Evolutionary conservation across 371 early-diverging fungal species (phyloP).

Genomic region (Rhizopus microsporus): DNA sequence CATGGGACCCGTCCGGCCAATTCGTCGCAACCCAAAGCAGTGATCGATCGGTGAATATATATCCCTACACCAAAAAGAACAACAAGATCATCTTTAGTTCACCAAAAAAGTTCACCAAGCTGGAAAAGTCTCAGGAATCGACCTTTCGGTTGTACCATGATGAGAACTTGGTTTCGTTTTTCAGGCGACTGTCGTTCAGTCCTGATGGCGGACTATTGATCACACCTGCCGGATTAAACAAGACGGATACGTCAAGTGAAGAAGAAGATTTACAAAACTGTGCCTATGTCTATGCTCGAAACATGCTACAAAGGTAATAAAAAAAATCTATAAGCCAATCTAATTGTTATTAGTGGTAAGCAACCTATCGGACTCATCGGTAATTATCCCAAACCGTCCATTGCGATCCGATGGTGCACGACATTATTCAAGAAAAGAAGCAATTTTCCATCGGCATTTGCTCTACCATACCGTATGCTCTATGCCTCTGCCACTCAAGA

Average conservation of each 20-base stretch:
- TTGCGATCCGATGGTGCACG: slow-evolving; percentile 78
- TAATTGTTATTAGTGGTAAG: slow-evolving; percentile 22
- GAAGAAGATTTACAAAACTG: slow-evolving; percentile 35
- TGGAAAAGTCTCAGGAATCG: slow-evolving; percentile 18
- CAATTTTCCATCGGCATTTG: slow-evolving; percentile 36
- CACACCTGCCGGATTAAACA: slow-evolving; percentile 81
- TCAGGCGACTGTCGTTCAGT: slow-evolving; percentile 85
- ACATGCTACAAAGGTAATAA: slow-evolving; percentile 30
- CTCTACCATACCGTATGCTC: slow-evolving; percentile 73
- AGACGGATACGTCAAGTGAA: slow-evolving; percentile 10
- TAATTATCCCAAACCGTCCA: slow-evolving; percentile 77
- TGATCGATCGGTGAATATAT: slow-evolving; percentile 75
- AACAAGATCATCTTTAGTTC: slow-evolving; percentile 29
- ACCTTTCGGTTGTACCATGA: slow-evolving; percentile 74
- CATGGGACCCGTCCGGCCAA: slow-evolving; percentile 93
- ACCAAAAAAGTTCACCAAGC: slow-evolving; percentile 19
- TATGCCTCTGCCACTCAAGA: slow-evolving; percentile 89
- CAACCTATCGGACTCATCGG: slow-evolving; percentile 72
- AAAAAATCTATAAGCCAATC: neutral
- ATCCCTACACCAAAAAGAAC: slow-evolving; percentile 24
- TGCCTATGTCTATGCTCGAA: slow-evolving; percentile 45
- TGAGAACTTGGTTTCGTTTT: slow-evolving; percentile 90
- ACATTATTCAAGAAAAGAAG: slow-evolving; percentile 49
- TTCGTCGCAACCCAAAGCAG: slow-evolving; percentile 91
- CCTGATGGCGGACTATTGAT: slow-evolving; percentile 89